Conservation (phyloP, 352 stramenopile species). For the Globisporangium canariense region DNA sequence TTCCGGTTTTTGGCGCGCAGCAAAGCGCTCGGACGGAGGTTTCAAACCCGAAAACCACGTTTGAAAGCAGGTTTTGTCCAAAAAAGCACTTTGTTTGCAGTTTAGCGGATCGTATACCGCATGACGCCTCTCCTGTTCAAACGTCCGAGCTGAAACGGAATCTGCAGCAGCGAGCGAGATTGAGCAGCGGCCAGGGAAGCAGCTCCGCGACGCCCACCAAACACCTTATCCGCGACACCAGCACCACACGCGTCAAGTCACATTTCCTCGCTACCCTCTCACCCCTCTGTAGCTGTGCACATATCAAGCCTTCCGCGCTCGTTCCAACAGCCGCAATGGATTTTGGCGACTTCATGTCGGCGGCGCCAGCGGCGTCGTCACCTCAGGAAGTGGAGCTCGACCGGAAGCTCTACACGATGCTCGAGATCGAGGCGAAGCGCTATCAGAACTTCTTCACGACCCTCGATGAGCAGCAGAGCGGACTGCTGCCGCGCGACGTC, state of each 20-base stretch:
- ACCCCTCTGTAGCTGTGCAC: not conserved
- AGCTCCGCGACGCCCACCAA: not conserved
- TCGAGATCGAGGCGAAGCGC: slow-evolving; percentile 49
- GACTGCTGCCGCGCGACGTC: slow-evolving; percentile 21
- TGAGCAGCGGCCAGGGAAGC: too few species aligned
- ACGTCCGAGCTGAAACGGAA: not conserved
- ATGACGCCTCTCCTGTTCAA: too few species aligned
- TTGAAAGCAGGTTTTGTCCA: not conserved
- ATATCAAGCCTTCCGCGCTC: not conserved
- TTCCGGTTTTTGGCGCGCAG: slow-evolving; percentile 12
- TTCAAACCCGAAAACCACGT: slow-evolving; percentile 3
- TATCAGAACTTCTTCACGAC: slow-evolving; percentile 63
- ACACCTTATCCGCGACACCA: not conserved
- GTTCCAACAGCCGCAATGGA: slow-evolving; percentile 10
- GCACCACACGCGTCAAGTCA: not conserved
- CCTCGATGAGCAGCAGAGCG: slow-evolving; percentile 26
- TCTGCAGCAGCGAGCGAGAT: not conserved
- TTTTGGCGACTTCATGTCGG: slow-evolving; percentile 17
- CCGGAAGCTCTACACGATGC: slow-evolving; percentile 53
- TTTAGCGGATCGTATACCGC: too few species aligned
- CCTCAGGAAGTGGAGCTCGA: slow-evolving; percentile 20
- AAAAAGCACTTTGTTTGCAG: not conserved
- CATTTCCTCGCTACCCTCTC: not conserved
- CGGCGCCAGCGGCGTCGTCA: not conserved
- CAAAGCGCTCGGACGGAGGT: not conserved